phyloP scores from a whole-genome alignment of 176 grass and related monocot species.

The Zoysia pacifica region DNA sequence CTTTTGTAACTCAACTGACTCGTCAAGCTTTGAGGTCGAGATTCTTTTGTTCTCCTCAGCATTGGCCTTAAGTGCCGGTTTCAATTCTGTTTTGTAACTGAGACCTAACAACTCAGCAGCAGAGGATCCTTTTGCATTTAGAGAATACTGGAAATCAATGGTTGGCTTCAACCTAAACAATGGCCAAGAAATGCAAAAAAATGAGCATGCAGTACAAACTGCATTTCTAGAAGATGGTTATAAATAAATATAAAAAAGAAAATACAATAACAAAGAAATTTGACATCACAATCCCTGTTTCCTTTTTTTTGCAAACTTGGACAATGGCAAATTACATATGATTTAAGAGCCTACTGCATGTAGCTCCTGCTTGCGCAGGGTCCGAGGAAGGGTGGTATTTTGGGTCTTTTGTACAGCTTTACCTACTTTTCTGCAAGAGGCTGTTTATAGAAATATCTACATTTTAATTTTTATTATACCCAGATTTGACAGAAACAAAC shows the following conservation, averaged over 20 bases:
- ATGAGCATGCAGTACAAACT: background rate
- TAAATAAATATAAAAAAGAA: constrained; percentile 27
- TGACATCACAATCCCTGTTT: constrained; percentile 17
- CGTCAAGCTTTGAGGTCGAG: constrained; percentile 54
- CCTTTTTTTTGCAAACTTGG: background rate
- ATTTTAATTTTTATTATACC: background rate
- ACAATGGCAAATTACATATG: background rate
- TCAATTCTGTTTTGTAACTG: constrained; percentile 67
- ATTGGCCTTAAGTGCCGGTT: constrained; percentile 61
- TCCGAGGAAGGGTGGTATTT: no score
- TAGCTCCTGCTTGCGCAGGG: no score
- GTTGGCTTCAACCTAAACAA: constrained; percentile 73
- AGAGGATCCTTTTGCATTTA: constrained; percentile 73
- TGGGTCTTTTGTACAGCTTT: no score
- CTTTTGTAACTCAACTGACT: constrained; percentile 59
- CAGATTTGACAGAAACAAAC: background rate
- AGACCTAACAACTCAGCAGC: constrained; percentile 65
- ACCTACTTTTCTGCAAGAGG: no score
- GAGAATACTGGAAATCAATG: constrained; percentile 68
- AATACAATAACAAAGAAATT: background rate
- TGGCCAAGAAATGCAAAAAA: background rate
- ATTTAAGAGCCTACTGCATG: no score
- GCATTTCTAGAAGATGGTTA: background rate
- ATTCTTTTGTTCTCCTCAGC: constrained; percentile 59
- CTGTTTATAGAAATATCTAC: background rate